These are phyloP conservation scores for Zymoseptoria pseudotritici DNA, from an alignment of 2,329 filamentous ascomycete genomes.

Conservation along the genomic window DNA sequence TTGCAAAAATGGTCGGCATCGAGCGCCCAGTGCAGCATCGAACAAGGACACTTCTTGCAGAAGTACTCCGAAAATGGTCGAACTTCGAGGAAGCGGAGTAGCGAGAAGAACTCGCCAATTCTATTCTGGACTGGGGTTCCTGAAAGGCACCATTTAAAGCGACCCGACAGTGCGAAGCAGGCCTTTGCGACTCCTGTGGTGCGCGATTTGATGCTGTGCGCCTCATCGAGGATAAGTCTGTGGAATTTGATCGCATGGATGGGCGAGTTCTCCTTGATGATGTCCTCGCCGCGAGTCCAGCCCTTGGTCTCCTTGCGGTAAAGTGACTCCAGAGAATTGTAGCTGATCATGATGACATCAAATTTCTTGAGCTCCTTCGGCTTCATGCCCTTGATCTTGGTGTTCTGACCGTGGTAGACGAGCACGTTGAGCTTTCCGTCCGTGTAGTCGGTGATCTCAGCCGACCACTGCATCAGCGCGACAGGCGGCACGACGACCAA, in stretches of 20 bases:
- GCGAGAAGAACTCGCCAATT: conserved; percentile 26
- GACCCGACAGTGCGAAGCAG: conserved; percentile 81
- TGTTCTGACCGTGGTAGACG: conserved; percentile 80
- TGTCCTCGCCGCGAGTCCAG: conserved; percentile 69
- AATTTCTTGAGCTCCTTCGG: conserved; percentile 69
- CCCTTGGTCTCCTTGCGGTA: conserved; percentile 90
- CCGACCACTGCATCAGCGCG: conserved; percentile 31
- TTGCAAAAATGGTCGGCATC: conserved; percentile 64
- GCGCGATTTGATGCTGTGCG: conserved; percentile 86
- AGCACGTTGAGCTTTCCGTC: conserved; percentile 84
- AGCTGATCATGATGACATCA: conserved; percentile 96
- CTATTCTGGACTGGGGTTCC: conserved; percentile 82
- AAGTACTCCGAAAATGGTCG: conserved; percentile 88
- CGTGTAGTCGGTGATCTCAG: conserved; percentile 58
- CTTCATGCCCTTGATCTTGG: conserved; percentile 70
- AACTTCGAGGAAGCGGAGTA: conserved; percentile 84
- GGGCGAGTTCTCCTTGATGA: conserved; percentile 66
- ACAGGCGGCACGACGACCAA: conserved; percentile 8
- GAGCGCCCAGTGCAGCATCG: conserved; percentile 75
- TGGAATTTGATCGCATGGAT: conserved; percentile 58
- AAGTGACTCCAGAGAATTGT: conserved; percentile 82
- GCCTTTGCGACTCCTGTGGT: conserved; percentile 89
- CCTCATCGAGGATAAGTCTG: conserved; percentile 87
- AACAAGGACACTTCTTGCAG: conserved; percentile 79
- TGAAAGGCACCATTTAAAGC: conserved; percentile 91